These are phyloP conservation scores for Cercospora janseana DNA, from an alignment of 2,329 filamentous ascomycete genomes.

Conservation along the genomic window DNA sequence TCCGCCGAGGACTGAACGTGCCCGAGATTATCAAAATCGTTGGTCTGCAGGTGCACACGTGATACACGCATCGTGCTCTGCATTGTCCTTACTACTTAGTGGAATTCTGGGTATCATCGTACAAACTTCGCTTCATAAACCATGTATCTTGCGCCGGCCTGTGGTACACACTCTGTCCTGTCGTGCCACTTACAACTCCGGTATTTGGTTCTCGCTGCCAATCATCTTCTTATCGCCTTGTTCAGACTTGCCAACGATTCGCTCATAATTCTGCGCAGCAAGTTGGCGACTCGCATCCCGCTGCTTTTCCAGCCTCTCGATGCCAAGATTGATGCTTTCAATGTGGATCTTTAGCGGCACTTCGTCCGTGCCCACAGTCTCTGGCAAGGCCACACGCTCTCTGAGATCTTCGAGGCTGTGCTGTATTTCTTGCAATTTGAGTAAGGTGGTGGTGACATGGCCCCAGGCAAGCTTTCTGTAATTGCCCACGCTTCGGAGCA, in stretches of 20 bases:
- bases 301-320: constrained; percentile 67
- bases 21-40: too few relatives aligned
- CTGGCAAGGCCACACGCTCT: constrained; percentile 67
- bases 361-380: constrained; percentile 53
- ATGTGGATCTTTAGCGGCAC: constrained; percentile 72
- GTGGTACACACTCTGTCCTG: background rate
- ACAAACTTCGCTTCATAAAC: constrained; percentile 12
- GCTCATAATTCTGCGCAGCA: constrained; percentile 31
- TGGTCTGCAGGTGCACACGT: too few relatives aligned
- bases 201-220: constrained; percentile 23
- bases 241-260: constrained; percentile 27
- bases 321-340: constrained; percentile 68
- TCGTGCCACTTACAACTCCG: constrained; percentile 12
- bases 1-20: constrained; percentile 14
- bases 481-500: constrained; percentile 63
- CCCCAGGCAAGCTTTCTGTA: constrained; percentile 65
- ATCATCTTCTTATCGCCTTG: constrained; percentile 23
- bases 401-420: constrained; percentile 68
- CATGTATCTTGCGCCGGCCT: constrained; percentile 8
- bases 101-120: constrained; percentile 18
- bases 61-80: background rate
- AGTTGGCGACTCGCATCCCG: constrained; percentile 50
- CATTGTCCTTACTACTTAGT: background rate
- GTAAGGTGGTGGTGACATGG: constrained; percentile 67
- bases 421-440: constrained; percentile 72